Evolutionary conservation across 257 asterid species (phyloP).

Genomic region (Solanum acaule): DNA sequence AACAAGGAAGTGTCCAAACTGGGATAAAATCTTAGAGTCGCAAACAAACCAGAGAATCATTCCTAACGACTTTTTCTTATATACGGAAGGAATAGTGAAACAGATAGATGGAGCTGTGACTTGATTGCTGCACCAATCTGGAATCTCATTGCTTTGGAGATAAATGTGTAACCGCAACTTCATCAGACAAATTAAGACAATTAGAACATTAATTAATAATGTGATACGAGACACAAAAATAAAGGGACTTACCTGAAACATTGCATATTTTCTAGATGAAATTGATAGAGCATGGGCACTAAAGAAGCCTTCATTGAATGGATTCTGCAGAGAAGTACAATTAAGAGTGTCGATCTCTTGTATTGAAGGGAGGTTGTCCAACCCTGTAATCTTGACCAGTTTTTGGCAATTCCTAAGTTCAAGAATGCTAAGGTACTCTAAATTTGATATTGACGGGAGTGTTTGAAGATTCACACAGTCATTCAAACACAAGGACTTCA

Average conservation of each 20-base stretch:
- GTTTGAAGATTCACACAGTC: not conserved
- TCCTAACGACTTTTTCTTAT: not conserved
- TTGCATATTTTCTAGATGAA: too few relatives aligned
- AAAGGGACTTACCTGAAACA: too few relatives aligned
- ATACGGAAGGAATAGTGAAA: not conserved
- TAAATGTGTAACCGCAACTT: too few relatives aligned
- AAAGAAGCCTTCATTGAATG: not conserved
- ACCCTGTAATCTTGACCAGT: not conserved
- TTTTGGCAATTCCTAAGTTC: not conserved
- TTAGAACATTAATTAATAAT: too few relatives aligned
- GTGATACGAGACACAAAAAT: too few relatives aligned
- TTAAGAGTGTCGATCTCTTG: not conserved
- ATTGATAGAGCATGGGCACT: not conserved
- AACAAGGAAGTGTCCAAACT: not conserved
- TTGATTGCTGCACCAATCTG: too few relatives aligned
- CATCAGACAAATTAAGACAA: too few relatives aligned
- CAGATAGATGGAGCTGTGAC: not conserved
- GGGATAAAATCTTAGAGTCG: rapidly evolving
- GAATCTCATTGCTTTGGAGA: too few relatives aligned
- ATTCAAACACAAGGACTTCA: not conserved
- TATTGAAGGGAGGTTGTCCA: not conserved
- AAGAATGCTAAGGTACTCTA: rapidly evolving
- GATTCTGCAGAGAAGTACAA: not conserved
- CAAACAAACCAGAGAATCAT: not conserved
- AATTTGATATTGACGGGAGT: not conserved